Evolutionary conservation across 768 basidiomycete genomes (phyloP).

Genomic region (Ramaria sp.): DNA sequence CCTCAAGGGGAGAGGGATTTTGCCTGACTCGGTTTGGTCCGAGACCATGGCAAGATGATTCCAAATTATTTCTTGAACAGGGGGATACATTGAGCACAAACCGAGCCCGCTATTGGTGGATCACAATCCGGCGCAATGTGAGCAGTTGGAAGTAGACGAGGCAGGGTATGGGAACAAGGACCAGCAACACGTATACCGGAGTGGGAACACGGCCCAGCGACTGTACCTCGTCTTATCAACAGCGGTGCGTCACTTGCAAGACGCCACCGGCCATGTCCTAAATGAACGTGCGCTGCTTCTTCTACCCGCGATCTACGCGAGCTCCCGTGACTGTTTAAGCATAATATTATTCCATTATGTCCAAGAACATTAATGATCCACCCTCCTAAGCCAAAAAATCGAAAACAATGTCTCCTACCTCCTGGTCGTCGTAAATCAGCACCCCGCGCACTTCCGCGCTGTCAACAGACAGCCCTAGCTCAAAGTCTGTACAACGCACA

Average conservation of each 20-base stretch:
- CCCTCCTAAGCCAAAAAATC: conserved; percentile 29
- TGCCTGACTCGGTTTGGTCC: conserved; percentile 6
- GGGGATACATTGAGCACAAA: not conserved
- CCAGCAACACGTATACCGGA: not conserved
- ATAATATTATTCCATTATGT: not conserved
- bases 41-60: not conserved
- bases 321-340: not conserved
- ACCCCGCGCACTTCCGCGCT: conserved; percentile 82
- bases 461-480: conserved; percentile 74
- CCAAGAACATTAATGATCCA: not conserved
- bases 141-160: not conserved
- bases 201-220: not conserved
- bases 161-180: not conserved
- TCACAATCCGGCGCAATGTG: not conserved
- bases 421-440: conserved; percentile 59
- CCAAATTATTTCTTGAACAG: not conserved
- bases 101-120: not conserved
- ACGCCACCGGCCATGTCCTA: not conserved
- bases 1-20: not conserved
- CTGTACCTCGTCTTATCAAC: not conserved
- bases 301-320: not conserved
- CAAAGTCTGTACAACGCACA: conserved; percentile 46
- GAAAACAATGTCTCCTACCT: conserved; percentile 70
- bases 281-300: not conserved
- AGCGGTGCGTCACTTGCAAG: not conserved